phyloP scores from a whole-genome alignment of 345 rosid genomes.

The Combretum micranthum region DNA sequence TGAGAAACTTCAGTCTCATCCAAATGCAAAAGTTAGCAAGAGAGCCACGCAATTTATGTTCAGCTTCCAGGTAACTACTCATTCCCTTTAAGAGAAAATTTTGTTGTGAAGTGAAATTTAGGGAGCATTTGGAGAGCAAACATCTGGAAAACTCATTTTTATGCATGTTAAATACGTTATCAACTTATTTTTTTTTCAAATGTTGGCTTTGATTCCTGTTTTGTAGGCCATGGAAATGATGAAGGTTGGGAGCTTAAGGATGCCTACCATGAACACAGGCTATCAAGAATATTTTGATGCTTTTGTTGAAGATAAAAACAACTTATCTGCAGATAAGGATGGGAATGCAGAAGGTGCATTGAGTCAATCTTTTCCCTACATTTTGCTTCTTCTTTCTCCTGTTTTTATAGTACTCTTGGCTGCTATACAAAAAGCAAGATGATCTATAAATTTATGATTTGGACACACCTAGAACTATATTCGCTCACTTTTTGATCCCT shows the following conservation, averaged over 20 bases:
- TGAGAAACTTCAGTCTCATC: constrained; percentile 83
- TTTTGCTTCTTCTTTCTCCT: constrained; percentile 66
- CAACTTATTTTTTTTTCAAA: background rate
- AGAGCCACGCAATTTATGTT: constrained; percentile 63
- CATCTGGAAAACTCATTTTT: background rate
- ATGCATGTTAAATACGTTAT: background rate
- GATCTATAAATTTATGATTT: background rate
- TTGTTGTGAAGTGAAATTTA: no score
- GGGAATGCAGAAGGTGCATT: constrained; percentile 30
- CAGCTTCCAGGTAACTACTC: constrained; percentile 71
- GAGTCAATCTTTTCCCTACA: constrained; percentile 52
- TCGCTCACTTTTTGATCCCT: no score
- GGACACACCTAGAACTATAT: no score
- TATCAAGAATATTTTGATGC: constrained; percentile 71
- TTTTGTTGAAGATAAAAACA: constrained; percentile 45
- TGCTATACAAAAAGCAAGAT: constrained; percentile 44
- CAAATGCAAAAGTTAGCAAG: constrained; percentile 64
- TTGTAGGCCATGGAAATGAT: constrained; percentile 81
- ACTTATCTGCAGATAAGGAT: constrained; percentile 23
- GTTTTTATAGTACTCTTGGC: constrained; percentile 42
- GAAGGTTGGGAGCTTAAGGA: constrained; percentile 51
- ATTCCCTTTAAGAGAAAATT: background rate
- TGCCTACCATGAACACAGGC: constrained; percentile 28
- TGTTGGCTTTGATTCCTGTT: background rate
- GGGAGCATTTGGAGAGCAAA: no score